phyloP scores from a whole-genome alignment of 805 yeast genomes.

The Yamadazyma phyllophila region DNA sequence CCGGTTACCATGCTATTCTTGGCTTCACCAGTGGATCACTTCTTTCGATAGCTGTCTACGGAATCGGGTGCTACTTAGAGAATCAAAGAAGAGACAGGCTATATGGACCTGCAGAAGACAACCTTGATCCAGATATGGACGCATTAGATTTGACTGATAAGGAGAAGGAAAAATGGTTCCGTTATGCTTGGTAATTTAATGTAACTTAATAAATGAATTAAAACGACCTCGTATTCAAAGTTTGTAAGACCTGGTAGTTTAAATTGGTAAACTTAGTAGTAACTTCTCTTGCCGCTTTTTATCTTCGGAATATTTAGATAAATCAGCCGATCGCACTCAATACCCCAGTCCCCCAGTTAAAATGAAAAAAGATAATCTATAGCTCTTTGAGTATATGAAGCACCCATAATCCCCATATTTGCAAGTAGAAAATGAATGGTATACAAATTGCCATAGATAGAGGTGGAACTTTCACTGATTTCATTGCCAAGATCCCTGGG shows the following conservation, averaged over 20 bases:
- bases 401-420: too few relatives aligned
- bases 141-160: slow-evolving; percentile 55
- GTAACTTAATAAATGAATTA: too few relatives aligned
- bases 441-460: slow-evolving; percentile 34
- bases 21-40: slow-evolving; percentile 46
- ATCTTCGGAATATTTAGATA: neutral
- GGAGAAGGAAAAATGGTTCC: slow-evolving; percentile 43
- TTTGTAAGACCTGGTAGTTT: too few relatives aligned
- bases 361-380: neutral
- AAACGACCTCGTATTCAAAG: too few relatives aligned
- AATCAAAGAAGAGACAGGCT: slow-evolving; percentile 51
- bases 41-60: slow-evolving; percentile 40
- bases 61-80: slow-evolving; percentile 46
- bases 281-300: too few relatives aligned
- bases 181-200: slow-evolving; percentile 13
- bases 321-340: slow-evolving; percentile 8
- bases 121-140: slow-evolving; percentile 39
- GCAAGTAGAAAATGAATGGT: slow-evolving; percentile 10
- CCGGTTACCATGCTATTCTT: slow-evolving; percentile 56
- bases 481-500: slow-evolving; percentile 48
- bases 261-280: too few relatives aligned
- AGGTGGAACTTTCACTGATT: slow-evolving; percentile 93
- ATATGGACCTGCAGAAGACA: slow-evolving; percentile 19
- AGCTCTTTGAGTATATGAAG: neutral
- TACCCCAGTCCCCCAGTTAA: slow-evolving; percentile 1